Conservation (phyloP, 2,329 filamentous ascomycete genomes). For the Zopfia rhizophila region DNA sequence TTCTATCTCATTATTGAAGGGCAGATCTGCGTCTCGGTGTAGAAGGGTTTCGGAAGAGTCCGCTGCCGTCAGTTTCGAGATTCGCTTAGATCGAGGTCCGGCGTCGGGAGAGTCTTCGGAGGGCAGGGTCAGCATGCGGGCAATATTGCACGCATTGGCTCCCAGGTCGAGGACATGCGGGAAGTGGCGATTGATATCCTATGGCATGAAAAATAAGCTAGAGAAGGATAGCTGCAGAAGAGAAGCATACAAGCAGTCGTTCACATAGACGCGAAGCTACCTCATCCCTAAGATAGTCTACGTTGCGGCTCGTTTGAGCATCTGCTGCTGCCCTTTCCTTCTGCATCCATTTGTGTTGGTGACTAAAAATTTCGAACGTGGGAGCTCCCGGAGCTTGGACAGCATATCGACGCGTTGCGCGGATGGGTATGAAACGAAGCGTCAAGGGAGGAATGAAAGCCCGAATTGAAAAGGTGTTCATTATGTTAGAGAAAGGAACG, state of each 20-base stretch:
- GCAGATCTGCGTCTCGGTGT: slow-evolving; percentile 78
- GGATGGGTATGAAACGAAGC: slow-evolving; percentile 36
- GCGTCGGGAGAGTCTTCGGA: slow-evolving; percentile 70
- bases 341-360: slow-evolving; percentile 86
- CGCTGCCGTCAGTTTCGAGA: slow-evolving; percentile 79
- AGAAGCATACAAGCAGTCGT: slow-evolving; percentile 73
- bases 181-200: slow-evolving; percentile 94
- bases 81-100: slow-evolving; percentile 74
- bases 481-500: slow-evolving; percentile 20
- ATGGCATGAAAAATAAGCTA: slow-evolving; percentile 21
- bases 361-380: slow-evolving; percentile 90
- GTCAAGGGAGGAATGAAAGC: slow-evolving; percentile 48
- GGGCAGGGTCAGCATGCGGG: slow-evolving; percentile 74
- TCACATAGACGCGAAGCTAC: slow-evolving; percentile 87
- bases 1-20: slow-evolving; percentile 78
- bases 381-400: slow-evolving; percentile 80
- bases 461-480: slow-evolving; percentile 46
- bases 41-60: slow-evolving; percentile 83
- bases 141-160: slow-evolving; percentile 95
- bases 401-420: slow-evolving; percentile 70
- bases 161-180: slow-evolving; percentile 88
- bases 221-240: neutral
- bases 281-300: slow-evolving; percentile 94
- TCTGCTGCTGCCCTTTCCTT: slow-evolving; percentile 84
- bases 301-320: slow-evolving; percentile 76